These are phyloP conservation scores for Puya raimondii DNA, from an alignment of 176 grass and related monocot genomes.

Conservation along the genomic window DNA sequence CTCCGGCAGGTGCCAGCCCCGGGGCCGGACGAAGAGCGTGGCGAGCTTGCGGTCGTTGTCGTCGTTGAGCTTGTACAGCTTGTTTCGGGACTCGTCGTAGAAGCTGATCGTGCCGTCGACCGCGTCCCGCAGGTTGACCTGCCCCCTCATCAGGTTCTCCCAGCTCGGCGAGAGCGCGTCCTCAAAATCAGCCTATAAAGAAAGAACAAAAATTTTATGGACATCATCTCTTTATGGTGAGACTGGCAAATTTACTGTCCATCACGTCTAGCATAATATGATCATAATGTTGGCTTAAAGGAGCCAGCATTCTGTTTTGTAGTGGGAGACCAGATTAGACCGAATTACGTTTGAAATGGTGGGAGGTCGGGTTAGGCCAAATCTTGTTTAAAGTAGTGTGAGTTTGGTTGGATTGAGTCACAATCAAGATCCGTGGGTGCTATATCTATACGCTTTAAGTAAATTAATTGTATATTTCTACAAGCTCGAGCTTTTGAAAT, in stretches of 20 bases:
- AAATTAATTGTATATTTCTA: too few relatives aligned
- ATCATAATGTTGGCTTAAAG: too few relatives aligned
- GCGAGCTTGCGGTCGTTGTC: slow-evolving; percentile 21
- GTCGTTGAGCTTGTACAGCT: slow-evolving; percentile 45
- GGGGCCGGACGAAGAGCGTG: slow-evolving; percentile 76
- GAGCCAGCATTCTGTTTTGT: too few relatives aligned
- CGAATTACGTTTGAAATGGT: too few relatives aligned
- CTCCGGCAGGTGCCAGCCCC: slow-evolving; percentile 90
- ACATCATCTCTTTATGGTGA: background rate
- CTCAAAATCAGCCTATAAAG: slow-evolving; percentile 78
- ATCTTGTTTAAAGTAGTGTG: too few relatives aligned
- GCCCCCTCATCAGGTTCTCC: slow-evolving; percentile 92
- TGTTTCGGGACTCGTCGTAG: slow-evolving; percentile 37
- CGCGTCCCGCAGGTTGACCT: slow-evolving; percentile 79
- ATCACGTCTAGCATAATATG: background rate
- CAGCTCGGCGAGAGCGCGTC: slow-evolving; percentile 89
- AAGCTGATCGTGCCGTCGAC: slow-evolving; percentile 62
- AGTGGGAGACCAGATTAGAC: too few relatives aligned
- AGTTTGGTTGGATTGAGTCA: too few relatives aligned
- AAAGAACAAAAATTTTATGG: background rate
- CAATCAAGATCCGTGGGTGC: too few relatives aligned
- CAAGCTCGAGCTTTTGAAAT: too few relatives aligned
- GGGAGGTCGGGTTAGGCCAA: too few relatives aligned
- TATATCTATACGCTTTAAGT: too few relatives aligned
- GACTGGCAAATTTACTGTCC: background rate